These are phyloP conservation scores for Colletotrichum melonis DNA, from an alignment of 2,329 filamentous ascomycete species.

Conservation along the genomic window DNA sequence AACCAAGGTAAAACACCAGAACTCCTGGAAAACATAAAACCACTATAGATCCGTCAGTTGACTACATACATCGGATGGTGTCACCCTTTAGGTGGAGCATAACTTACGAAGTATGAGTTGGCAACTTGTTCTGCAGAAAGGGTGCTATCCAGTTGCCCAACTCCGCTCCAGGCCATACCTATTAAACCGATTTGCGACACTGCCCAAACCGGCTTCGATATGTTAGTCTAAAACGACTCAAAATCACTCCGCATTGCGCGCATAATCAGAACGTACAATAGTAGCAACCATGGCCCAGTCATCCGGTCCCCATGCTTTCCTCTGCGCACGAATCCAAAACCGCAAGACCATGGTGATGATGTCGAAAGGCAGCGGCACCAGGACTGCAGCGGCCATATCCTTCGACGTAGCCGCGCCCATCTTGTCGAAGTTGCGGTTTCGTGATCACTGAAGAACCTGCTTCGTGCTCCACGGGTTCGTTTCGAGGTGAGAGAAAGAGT, in stretches of 20 bases:
- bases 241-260: too few species aligned
- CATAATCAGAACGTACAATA: slow-evolving; percentile 13
- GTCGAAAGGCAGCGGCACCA: slow-evolving; percentile 24
- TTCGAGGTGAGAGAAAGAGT: not conserved
- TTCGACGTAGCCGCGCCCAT: slow-evolving; percentile 32
- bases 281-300: slow-evolving; percentile 33
- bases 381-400: slow-evolving; percentile 30
- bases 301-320: slow-evolving; percentile 33
- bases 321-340: slow-evolving; percentile 28
- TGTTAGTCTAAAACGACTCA: not conserved
- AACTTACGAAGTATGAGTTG: slow-evolving; percentile 25
- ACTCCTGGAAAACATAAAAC: slow-evolving; percentile 33
- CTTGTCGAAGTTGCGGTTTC: not conserved
- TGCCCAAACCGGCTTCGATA: slow-evolving; percentile 17
- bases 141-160: slow-evolving; percentile 20
- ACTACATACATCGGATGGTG: not conserved
- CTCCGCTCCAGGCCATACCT: slow-evolving; percentile 34
- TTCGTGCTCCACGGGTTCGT: slow-evolving; percentile 15
- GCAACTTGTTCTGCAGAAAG: slow-evolving; percentile 9
- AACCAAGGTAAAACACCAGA: slow-evolving; percentile 32
- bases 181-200: slow-evolving; percentile 19
- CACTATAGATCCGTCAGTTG: not conserved
- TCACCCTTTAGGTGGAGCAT: fast-evolving
- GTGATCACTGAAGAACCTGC: slow-evolving; percentile 21
- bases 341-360: slow-evolving; percentile 18